Conservation (phyloP, 2,329 filamentous ascomycete species). For the Aaosphaeria pasadenensis region DNA sequence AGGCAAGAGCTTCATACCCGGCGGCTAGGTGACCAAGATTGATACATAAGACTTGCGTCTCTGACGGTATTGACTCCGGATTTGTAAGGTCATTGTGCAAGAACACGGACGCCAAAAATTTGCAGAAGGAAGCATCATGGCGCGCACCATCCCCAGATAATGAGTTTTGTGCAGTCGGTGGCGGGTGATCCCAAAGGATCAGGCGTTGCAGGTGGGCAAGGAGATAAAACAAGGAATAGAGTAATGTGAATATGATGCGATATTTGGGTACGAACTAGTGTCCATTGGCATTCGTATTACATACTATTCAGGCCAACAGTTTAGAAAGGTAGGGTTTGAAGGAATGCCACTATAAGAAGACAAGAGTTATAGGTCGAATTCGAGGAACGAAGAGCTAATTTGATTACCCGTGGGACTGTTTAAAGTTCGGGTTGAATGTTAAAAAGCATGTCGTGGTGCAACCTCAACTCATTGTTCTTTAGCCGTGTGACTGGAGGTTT, state of each 20-base stretch:
- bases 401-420: constrained; percentile 51
- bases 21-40: constrained; percentile 47
- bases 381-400: constrained; percentile 56
- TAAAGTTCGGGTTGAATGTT: constrained; percentile 41
- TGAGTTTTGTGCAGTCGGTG: constrained; percentile 55
- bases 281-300: neutral
- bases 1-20: constrained; percentile 56
- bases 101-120: constrained; percentile 61
- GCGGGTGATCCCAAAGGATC: constrained; percentile 53
- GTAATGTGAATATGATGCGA: constrained; percentile 65
- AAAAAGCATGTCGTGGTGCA: constrained; percentile 42
- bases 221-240: constrained; percentile 63
- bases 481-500: constrained; percentile 51
- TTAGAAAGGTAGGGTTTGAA: constrained; percentile 60
- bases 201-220: constrained; percentile 62
- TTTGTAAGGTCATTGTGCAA: constrained; percentile 59
- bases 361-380: constrained; percentile 60
- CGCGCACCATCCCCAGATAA: constrained; percentile 57
- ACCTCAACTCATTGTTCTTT: constrained; percentile 45
- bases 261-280: constrained; percentile 22
- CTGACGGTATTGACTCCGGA: constrained; percentile 42
- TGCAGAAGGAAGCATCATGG: constrained; percentile 59
- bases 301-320: constrained; percentile 40
- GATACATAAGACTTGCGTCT: constrained; percentile 39
- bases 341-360: constrained; percentile 54